Evolutionary conservation across 495 filamentous ascomycete species (phyloP), one percentile per base, ranked within the genome.

Genomic region (Aspergillus egyptiacus): DNA sequence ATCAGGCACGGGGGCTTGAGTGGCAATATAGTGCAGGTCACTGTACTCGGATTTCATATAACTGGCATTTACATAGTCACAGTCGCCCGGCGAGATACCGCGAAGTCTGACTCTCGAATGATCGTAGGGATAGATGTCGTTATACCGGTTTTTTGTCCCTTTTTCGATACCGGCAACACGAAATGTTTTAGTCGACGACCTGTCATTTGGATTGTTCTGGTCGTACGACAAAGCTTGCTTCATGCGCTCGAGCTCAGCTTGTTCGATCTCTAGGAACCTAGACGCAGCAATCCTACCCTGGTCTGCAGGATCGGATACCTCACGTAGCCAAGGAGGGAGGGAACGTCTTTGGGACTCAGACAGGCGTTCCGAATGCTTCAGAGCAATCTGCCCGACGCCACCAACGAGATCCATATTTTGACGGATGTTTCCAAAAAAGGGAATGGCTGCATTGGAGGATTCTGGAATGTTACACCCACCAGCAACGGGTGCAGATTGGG

Each of bases 61-160:
- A 65, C 86, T 97, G 8, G 89, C 93, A 64, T 98, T 98, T 64
- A 98, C 83, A 63, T 98, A 98, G 64, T 98, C 93, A 68, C 91
- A 96, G 28, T 68, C 77, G 2, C 85, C 86, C n/a, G 76, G 69
- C 0, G 77, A 72, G 27, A 85, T 76, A 35, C 79, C 82, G 50
- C 86, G 75, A 14, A 98, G 73, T 46, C 78, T 86, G 34, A 98
- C 93, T 40, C 93, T 72, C 5, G 90, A 81, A 66, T 98, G 93
- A 61, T 98, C 93, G 59, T 94, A 98, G 5, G 93, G 93, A 67
- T 94, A 86, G 32, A 97, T 97, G 57, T 96, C 93, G 65, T 96
- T 97, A 64, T 98, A 98, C 15, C 93, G 76, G 59, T 98, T 98
- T 67, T 97, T 97, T 2, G 75, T 79, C 24, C 93, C 93, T 59